These are phyloP conservation scores for Metschnikowia lunata DNA, from an alignment of 805 yeast genomes.

Conservation along the genomic window DNA sequence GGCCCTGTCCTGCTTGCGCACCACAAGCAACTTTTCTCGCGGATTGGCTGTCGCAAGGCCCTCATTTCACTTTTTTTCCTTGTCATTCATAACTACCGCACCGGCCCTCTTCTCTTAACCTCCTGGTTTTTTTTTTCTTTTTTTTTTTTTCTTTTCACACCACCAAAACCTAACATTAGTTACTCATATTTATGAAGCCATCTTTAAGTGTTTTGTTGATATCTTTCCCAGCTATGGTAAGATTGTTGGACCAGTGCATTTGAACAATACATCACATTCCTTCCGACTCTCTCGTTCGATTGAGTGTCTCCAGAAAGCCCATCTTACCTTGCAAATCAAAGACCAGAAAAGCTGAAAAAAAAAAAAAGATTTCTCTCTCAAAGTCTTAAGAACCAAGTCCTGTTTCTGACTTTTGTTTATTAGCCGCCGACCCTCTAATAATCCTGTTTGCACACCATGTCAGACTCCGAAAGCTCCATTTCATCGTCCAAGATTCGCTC, in stretches of 20 bases:
- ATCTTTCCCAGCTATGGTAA: slow-evolving; percentile 10
- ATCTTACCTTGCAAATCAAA: background rate
- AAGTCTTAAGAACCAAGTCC: background rate
- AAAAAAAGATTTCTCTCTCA: background rate
- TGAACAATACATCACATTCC: background rate
- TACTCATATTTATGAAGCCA: slow-evolving; percentile 4
- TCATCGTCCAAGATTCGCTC: slow-evolving; percentile 22
- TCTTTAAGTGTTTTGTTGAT: slow-evolving; percentile 1
- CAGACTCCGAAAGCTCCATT: slow-evolving; percentile 37
- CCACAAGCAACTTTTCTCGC: too few species aligned
- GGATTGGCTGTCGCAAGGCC: too few species aligned
- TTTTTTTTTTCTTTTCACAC: background rate
- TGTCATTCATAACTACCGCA: too few species aligned
- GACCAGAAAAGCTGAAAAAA: too few species aligned
- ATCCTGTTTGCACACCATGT: slow-evolving; percentile 22
- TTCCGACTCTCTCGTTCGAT: background rate
- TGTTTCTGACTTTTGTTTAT: too few species aligned
- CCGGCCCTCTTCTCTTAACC: too few species aligned
- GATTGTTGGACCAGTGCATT: slow-evolving; percentile 7
- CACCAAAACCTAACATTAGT: background rate
- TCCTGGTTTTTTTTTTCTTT: background rate
- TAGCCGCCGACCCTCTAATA: too few species aligned
- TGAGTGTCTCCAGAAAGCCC: slow-evolving; percentile 3
- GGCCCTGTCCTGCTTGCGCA: too few species aligned
- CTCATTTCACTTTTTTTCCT: too few species aligned